Evolutionary conservation across 768 basidiomycete genomes (phyloP).

Genomic region (Daedaleopsis nitida): DNA sequence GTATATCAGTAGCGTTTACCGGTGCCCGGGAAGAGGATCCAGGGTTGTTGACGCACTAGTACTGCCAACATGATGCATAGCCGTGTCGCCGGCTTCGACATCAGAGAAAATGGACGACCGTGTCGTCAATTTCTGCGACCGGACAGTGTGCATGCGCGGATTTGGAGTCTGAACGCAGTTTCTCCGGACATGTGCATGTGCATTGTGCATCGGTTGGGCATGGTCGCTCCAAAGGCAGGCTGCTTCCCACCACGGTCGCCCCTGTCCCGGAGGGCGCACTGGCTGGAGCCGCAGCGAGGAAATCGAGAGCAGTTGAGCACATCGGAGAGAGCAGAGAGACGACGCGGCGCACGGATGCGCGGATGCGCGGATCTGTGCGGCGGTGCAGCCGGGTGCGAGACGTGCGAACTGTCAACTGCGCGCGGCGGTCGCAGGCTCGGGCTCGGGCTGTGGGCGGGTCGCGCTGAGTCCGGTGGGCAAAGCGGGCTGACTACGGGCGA

Average conservation of each 20-base stretch:
- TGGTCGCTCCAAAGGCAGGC: neutral
- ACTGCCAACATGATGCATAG: neutral
- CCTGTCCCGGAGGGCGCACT: neutral
- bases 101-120: neutral
- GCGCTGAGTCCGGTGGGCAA: neutral
- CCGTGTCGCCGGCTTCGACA: neutral
- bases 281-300: neutral
- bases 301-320: neutral
- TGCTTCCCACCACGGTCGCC: neutral
- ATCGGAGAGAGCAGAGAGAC: neutral
- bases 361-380: neutral
- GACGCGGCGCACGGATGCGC: too few relatives aligned
- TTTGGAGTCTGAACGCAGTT: neutral
- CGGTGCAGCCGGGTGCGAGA: neutral
- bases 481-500: neutral
- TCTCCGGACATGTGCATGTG: neutral
- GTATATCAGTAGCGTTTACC: neutral
- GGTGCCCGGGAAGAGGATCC: neutral
- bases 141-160: neutral
- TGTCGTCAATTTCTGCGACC: neutral
- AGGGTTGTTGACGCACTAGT: neutral
- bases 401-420: neutral
- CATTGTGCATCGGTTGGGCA: neutral
- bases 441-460: neutral
- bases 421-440: neutral